Evolutionary conservation across 1,139 yeast genomes (phyloP).

Genomic region (Yamadazyma triangularis): DNA sequence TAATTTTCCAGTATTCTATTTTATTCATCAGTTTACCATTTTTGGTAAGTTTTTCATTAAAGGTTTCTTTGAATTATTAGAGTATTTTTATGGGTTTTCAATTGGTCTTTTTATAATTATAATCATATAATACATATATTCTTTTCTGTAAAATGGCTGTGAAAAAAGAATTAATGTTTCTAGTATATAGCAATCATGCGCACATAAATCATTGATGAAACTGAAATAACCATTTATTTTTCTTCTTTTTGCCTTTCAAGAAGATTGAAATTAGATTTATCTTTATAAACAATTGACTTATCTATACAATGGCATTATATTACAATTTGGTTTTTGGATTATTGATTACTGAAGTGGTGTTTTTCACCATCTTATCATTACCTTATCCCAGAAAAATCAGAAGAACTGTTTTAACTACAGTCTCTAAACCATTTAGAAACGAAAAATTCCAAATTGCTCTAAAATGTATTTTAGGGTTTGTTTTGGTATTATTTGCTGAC

Average conservation of each 20-base stretch:
- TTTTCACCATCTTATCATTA: conserved; percentile 75
- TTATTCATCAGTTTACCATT: conserved; percentile 63
- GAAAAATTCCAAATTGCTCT: conserved; percentile 73
- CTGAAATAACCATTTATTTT: no score
- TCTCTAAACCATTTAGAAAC: conserved; percentile 67
- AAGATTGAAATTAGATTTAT: no score
- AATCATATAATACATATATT: no score
- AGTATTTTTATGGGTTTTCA: no score
- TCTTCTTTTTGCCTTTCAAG: no score
- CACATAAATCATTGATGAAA: no score
- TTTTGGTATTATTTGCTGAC: conserved; percentile 79
- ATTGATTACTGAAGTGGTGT: conserved; percentile 71
- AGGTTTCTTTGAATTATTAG: conserved; percentile 33
- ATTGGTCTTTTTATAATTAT: no score
- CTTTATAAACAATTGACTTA: conserved; percentile 4
- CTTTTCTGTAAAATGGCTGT: no score
- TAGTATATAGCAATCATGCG: no score
- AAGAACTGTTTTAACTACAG: conserved; percentile 57
- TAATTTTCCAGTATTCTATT: conserved; percentile 63
- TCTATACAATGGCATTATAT: conserved; percentile 58
- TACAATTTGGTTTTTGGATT: conserved; percentile 72
- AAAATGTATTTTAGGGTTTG: conserved; percentile 80
- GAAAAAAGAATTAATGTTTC: no score
- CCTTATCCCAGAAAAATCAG: conserved; percentile 81
- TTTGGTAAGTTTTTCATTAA: conserved; percentile 54